A percentile compares a stretch with the other conserved stretches of the same genome.
Conservation (phyloP, 2,329 filamentous ascomycete species). For the Colletotrichum trifolii region DNA sequence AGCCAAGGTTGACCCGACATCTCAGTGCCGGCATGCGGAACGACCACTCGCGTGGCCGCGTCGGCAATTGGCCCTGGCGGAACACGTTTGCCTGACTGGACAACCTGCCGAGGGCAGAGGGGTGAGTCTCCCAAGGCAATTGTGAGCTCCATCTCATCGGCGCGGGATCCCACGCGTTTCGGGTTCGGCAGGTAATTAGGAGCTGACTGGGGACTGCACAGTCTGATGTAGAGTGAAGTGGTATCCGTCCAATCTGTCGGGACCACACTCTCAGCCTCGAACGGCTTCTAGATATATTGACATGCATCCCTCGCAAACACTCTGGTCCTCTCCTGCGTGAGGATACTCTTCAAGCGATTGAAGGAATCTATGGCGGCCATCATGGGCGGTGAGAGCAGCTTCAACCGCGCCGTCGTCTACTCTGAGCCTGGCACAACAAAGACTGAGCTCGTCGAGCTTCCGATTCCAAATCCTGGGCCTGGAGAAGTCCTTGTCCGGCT, state of each 20-base stretch:
- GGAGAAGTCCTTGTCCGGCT: conserved; percentile 42
- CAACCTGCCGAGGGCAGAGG: conserved; percentile 1
- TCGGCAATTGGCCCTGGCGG: conserved; percentile 21
- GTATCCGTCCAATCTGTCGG: too few relatives aligned
- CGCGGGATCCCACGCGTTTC: background rate
- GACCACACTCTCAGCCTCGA: too few relatives aligned
- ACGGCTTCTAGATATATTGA: conserved; percentile 14
- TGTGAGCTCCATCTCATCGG: background rate
- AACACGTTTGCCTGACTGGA: conserved; percentile 4
- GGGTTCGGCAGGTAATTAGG: background rate
- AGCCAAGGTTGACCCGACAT: conserved; percentile 17
- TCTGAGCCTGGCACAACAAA: conserved; percentile 41
- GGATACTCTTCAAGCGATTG: background rate
- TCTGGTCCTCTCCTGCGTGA: background rate
- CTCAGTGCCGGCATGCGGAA: conserved; percentile 10
- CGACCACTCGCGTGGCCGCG: background rate
- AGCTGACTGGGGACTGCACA: too few relatives aligned
- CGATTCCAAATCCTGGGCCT: conserved; percentile 39
- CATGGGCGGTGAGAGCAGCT: conserved; percentile 30
- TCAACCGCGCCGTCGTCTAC: conserved; percentile 41
- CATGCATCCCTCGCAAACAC: conserved; percentile 22
- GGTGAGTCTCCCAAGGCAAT: background rate
- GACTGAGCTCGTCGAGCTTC: conserved; percentile 41
- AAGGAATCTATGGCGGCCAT: conserved; percentile 23
- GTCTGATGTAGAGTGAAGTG: too few relatives aligned